These are phyloP conservation scores for Immersiporthe knoxdaviesiana DNA, from an alignment of 2,329 filamentous ascomycete genomes.

Conservation along the genomic window DNA sequence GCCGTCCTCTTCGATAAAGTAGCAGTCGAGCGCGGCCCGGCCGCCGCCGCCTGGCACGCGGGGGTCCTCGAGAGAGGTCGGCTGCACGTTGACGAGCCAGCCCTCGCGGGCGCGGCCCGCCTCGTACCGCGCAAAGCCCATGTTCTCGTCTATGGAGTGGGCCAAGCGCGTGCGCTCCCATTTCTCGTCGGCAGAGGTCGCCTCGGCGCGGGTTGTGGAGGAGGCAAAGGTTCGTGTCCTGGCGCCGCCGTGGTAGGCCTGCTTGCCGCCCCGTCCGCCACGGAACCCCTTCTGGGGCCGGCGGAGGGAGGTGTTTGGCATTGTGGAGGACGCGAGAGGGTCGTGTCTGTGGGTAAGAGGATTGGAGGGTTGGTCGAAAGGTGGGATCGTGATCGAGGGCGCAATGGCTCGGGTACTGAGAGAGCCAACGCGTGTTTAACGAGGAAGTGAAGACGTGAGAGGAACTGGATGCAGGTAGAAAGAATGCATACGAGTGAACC, in stretches of 20 bases:
- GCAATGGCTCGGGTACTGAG: not conserved
- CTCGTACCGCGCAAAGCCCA: constrained; percentile 93
- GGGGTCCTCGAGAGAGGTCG: constrained; percentile 84
- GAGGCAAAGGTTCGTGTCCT: constrained; percentile 79
- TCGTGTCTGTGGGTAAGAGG: constrained; percentile 1
- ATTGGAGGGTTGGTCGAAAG: not conserved
- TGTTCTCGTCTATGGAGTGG: constrained; percentile 88
- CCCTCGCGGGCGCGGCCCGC: constrained; percentile 78
- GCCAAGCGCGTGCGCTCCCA: constrained; percentile 83
- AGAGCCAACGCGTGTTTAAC: constrained; percentile 6
- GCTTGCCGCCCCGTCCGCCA: constrained; percentile 60
- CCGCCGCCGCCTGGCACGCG: constrained; percentile 84
- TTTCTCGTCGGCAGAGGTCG: constrained; percentile 90
- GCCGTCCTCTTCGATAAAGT: constrained; percentile 90
- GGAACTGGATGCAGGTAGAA: not conserved
- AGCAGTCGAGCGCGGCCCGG: constrained; percentile 90
- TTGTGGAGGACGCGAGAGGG: constrained; percentile 38
- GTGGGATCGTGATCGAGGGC: not conserved
- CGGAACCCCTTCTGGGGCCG: constrained; percentile 68
- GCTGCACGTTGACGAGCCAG: constrained; percentile 95
- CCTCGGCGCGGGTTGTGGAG: constrained; percentile 75
- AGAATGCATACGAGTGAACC: not conserved
- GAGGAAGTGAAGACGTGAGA: not conserved
- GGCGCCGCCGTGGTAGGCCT: constrained; percentile 69
- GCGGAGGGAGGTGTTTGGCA: constrained; percentile 65